Evolutionary conservation across 257 asterid species (phyloP).

Genomic region (Scutellaria galericulata): DNA sequence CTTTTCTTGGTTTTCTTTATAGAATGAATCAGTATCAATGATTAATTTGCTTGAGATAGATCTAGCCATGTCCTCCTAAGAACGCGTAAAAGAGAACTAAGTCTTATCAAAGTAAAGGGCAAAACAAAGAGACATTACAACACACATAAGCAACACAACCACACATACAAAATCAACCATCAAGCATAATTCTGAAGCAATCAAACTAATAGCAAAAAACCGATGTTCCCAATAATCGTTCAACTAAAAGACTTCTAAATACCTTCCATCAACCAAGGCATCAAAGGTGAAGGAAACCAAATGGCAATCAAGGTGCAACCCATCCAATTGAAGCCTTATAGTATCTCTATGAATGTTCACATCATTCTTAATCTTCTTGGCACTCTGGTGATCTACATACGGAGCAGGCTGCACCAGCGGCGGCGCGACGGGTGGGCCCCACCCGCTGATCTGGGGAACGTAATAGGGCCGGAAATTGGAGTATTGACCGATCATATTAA

Average conservation of each 20-base stretch:
- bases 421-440: constrained; percentile 47
- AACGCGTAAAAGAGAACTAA: not conserved
- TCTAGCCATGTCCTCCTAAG: not conserved
- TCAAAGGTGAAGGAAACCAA: constrained; percentile 84
- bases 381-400: constrained; percentile 78
- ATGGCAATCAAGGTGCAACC: constrained; percentile 54
- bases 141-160: not conserved
- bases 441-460: constrained; percentile 53
- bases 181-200: not conserved
- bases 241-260: not conserved
- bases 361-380: constrained; percentile 84
- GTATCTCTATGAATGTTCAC: constrained; percentile 88
- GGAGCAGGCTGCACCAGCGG: constrained; percentile 58
- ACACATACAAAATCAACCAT: not conserved
- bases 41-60: constrained; percentile 4
- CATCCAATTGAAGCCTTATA: constrained; percentile 66
- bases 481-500: constrained; percentile 41
- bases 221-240: not conserved
- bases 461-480: constrained; percentile 54
- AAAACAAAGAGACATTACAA: constrained; percentile 6
- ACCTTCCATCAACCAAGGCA: constrained; percentile 95
- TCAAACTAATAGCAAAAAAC: constrained; percentile 7
- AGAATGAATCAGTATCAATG: not conserved
- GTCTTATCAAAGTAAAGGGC: constrained; percentile 20
- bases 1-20: not conserved